phyloP scores from a whole-genome alignment of 2,329 filamentous ascomycete genomes.

The Trichoderma arundinaceum region DNA sequence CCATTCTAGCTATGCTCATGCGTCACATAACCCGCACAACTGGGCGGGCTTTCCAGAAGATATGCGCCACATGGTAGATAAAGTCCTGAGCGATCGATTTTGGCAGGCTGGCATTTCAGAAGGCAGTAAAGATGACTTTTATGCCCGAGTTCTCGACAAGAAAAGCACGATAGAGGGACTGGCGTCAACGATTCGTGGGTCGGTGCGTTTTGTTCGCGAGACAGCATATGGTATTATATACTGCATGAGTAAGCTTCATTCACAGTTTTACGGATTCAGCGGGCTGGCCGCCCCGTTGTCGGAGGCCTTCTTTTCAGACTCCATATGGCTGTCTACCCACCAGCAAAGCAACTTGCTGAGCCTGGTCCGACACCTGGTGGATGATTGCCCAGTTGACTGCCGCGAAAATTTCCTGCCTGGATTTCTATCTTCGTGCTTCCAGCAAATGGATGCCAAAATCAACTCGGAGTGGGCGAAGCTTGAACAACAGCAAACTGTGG shows the following conservation, averaged over 20 bases:
- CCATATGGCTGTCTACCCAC: constrained; percentile 83
- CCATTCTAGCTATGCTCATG: constrained; percentile 76
- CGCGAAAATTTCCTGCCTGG: constrained; percentile 83
- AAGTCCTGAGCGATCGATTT: constrained; percentile 91
- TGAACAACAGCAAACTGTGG: constrained; percentile 64
- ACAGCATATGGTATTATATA: constrained; percentile 93
- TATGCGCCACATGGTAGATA: constrained; percentile 75
- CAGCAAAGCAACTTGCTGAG: constrained; percentile 94
- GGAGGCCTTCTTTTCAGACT: constrained; percentile 81
- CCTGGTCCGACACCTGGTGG: constrained; percentile 84
- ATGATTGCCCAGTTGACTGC: constrained; percentile 83
- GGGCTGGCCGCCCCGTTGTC: constrained; percentile 84
- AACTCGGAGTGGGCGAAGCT: constrained; percentile 85
- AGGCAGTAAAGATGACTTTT: constrained; percentile 96
- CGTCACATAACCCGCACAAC: constrained; percentile 84
- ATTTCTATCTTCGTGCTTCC: constrained; percentile 80
- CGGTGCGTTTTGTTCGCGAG: constrained; percentile 87
- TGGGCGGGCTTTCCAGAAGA: constrained; percentile 80
- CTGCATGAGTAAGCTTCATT: constrained; percentile 85
- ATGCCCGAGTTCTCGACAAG: constrained; percentile 86
- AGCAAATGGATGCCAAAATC: constrained; percentile 86
- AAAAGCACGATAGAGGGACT: constrained; percentile 91
- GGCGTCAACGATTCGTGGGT: constrained; percentile 88
- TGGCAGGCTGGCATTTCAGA: constrained; percentile 98
- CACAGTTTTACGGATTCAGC: constrained; percentile 87